These are phyloP conservation scores for Kregervanrija fluxuum DNA, from an alignment of 805 yeast species.

Conservation along the genomic window DNA sequence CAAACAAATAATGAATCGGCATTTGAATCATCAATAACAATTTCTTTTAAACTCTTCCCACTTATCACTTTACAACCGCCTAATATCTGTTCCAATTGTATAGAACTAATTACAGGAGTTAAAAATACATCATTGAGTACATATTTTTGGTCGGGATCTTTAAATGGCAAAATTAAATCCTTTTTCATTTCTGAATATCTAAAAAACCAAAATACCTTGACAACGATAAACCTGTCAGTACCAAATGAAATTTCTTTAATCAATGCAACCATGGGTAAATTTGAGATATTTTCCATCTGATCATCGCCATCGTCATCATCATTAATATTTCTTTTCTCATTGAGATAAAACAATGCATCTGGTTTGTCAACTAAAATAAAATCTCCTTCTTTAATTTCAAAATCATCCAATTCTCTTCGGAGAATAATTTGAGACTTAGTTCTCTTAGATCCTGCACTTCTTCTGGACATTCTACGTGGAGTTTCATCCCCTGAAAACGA, in stretches of 20 bases:
- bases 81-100: slow-evolving; percentile 36
- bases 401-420: slow-evolving; percentile 37
- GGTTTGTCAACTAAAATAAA: slow-evolving; percentile 31
- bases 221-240: slow-evolving; percentile 38
- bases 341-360: background rate
- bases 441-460: slow-evolving; percentile 9
- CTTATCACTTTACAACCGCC: slow-evolving; percentile 39
- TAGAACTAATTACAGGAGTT: slow-evolving; percentile 41
- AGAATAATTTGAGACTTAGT: slow-evolving; percentile 20
- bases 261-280: slow-evolving; percentile 36
- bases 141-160: slow-evolving; percentile 15
- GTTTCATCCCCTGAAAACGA: slow-evolving; percentile 3
- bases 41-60: slow-evolving; percentile 26
- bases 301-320: slow-evolving; percentile 6
- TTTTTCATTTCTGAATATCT: slow-evolving; percentile 33
- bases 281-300: slow-evolving; percentile 21
- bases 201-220: slow-evolving; percentile 43
- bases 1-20: slow-evolving; percentile 31
- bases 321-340: background rate
- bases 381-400: slow-evolving; percentile 48
- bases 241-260: slow-evolving; percentile 48
- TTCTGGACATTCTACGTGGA: slow-evolving; percentile 18
- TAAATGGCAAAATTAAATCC: slow-evolving; percentile 18
- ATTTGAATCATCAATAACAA: slow-evolving; percentile 31
- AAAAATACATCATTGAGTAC: slow-evolving; percentile 44